Base-by-base conservation (phyloP, 2,329 filamentous ascomycete species). In the Parascedosporium putredinis region DNA sequence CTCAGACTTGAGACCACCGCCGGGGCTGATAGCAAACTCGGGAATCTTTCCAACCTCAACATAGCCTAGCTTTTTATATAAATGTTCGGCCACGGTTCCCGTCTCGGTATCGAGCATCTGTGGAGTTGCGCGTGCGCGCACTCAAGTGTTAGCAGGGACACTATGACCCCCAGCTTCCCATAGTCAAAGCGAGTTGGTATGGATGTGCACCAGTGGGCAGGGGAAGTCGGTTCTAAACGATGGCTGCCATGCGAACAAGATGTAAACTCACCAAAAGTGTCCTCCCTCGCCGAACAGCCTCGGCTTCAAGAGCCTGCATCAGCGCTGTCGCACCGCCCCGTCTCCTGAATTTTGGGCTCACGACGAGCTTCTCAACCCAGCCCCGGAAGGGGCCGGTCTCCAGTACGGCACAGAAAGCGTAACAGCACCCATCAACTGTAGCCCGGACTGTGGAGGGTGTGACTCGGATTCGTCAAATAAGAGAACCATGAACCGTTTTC, bases 21-120 rank as follows among this genome's bases (percentile, higher is more conserved):
- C 66, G 16, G 73, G 74, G 55, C 67, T 73, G 50, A 73, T 63
- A 47, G 67, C 71, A 62, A 75, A 79, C 42, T 68, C 68, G 14
- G 77, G 77, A 27, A 84, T 70, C 47, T 67, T 71, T 23, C 79
- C 79, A 14, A 76, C 61, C 58, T 75, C 70, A 7, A 63, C 64
- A 57, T 79, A 84, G 4, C 76, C 78, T n/a, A 83, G 64, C 50
- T 67, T 72, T 25, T 65, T 70, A 61, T 75, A 83, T 5, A 79
- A 65, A 7, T 61, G 53, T 58, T 80, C 78, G 3, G 76, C 79
- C 7, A 66, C 61, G 55, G 69, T 75, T 3, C 69, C 74, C 3
- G 70, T 68, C 53, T 74, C 74, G 1, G 75, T 73, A 52, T 78
- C 75, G 3, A 79, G 64, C 54, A 74, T 60, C 75, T 78, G 50